Percentiles rank a stretch among this genome's conserved stretches.
phyloP scores from a whole-genome alignment of 2,329 filamentous ascomycete species.

The Coccinonectria pachysandricola region DNA sequence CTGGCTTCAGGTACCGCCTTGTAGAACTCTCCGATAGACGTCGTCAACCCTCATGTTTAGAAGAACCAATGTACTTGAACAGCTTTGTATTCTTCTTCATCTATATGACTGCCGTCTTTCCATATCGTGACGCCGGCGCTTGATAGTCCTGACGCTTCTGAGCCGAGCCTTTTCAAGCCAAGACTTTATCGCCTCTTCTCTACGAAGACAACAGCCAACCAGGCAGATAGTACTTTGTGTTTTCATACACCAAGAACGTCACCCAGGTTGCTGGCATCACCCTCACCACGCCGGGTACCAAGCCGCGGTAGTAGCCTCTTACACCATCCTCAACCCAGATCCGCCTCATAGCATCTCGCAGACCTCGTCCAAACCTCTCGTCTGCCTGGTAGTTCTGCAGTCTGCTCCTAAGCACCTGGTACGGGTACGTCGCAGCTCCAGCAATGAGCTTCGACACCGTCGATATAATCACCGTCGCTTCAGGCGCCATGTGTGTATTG shows the following conservation, averaged over 20 bases:
- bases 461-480: slow-evolving; percentile 72
- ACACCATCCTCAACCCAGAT: slow-evolving; percentile 73
- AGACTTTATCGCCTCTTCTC: too few relatives aligned
- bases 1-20: too few relatives aligned
- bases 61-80: too few relatives aligned
- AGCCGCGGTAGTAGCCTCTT: slow-evolving; percentile 80
- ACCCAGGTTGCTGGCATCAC: slow-evolving; percentile 94
- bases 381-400: slow-evolving; percentile 84
- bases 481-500: slow-evolving; percentile 44
- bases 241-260: slow-evolving; percentile 95
- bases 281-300: slow-evolving; percentile 79
- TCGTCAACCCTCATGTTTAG: too few relatives aligned
- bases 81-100: too few relatives aligned
- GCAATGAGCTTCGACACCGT: slow-evolving; percentile 78
- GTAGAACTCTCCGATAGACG: too few relatives aligned
- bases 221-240: slow-evolving; percentile 65
- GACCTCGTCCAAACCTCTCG: slow-evolving; percentile 58
- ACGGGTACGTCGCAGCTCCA: slow-evolving; percentile 84
- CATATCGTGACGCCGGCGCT: too few relatives aligned
- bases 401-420: slow-evolving; percentile 81
- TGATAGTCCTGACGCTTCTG: too few relatives aligned
- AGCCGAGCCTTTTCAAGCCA: too few relatives aligned
- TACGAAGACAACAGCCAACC: too few relatives aligned
- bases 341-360: slow-evolving; percentile 58
- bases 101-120: too few relatives aligned